Evolutionary conservation across 768 basidiomycete genomes (phyloP).

Genomic region (Russula olivacea): DNA sequence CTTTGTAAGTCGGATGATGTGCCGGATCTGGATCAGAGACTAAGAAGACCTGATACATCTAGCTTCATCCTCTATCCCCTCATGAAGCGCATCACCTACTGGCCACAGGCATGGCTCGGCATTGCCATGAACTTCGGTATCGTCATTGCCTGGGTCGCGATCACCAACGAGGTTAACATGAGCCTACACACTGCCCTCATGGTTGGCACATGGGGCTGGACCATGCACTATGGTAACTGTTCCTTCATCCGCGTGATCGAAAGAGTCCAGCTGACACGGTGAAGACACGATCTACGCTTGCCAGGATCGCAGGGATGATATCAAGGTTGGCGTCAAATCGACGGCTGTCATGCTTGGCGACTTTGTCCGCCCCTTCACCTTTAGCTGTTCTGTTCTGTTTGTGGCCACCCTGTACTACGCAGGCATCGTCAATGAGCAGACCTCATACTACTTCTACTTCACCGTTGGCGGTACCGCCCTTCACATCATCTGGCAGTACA

Average conservation of each 20-base stretch:
- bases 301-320: slow-evolving; percentile 70
- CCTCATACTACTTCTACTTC: slow-evolving; percentile 25
- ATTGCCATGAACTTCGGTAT: slow-evolving; percentile 46
- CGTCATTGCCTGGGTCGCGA: slow-evolving; percentile 44
- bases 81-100: slow-evolving; percentile 51
- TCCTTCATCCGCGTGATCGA: neutral
- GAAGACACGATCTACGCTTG: slow-evolving; percentile 68
- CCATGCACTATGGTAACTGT: slow-evolving; percentile 38
- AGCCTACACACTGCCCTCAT: slow-evolving; percentile 21
- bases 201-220: slow-evolving; percentile 33
- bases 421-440: slow-evolving; percentile 40
- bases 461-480: slow-evolving; percentile 25
- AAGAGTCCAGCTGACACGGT: neutral
- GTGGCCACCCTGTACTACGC: slow-evolving; percentile 46
- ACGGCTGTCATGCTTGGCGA: slow-evolving; percentile 70
- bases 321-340: slow-evolving; percentile 64
- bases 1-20: slow-evolving; percentile 16
- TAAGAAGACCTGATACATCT: slow-evolving; percentile 11
- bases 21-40: neutral
- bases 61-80: slow-evolving; percentile 43
- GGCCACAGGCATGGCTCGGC: slow-evolving; percentile 61
- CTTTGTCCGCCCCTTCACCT: slow-evolving; percentile 52
- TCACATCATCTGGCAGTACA: slow-evolving; percentile 28
- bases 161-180: slow-evolving; percentile 33
- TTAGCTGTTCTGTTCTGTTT: slow-evolving; percentile 48